phyloP scores from a whole-genome alignment of 176 grass and related monocot genomes.

The Triticum turgidum region DNA sequence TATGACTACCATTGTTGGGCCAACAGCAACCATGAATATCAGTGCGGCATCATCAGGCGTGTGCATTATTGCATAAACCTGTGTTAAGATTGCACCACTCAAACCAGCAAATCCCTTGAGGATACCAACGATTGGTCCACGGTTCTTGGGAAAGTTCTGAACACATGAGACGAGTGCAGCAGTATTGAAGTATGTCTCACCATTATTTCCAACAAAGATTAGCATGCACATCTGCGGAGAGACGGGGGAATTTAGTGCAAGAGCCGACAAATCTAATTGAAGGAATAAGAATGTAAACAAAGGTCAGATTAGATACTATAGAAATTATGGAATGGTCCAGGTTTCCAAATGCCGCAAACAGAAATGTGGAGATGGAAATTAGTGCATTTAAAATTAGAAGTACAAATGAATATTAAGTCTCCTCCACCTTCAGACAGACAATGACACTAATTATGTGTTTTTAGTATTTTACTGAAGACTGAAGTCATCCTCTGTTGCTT shows the following conservation, averaged over 20 bases:
- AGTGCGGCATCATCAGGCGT: conserved; percentile 52
- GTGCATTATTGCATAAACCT: conserved; percentile 75
- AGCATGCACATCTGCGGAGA: conserved; percentile 82
- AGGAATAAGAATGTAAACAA: background rate
- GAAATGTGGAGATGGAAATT: background rate
- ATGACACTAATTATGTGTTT: background rate
- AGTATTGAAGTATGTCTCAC: conserved; percentile 94
- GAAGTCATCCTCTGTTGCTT: conserved; percentile 6
- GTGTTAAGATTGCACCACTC: conserved; percentile 84
- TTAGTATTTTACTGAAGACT: background rate
- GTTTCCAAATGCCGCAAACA: background rate
- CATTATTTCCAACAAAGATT: conserved; percentile 83
- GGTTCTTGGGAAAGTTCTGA: conserved; percentile 90
- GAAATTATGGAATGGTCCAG: background rate
- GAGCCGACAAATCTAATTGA: background rate
- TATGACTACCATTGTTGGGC: conserved; percentile 69
- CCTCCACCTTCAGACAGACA: background rate
- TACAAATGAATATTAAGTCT: background rate
- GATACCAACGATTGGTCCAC: conserved; percentile 91
- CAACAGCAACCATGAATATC: conserved; percentile 85
- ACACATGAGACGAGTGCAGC: conserved; percentile 85
- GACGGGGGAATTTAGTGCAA: conserved; percentile 15
- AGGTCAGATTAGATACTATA: background rate
- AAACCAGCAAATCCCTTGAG: conserved; percentile 91
- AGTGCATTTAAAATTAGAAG: background rate